Conservation (phyloP, 768 basidiomycete species). For the Mrakia blollopis region DNA sequence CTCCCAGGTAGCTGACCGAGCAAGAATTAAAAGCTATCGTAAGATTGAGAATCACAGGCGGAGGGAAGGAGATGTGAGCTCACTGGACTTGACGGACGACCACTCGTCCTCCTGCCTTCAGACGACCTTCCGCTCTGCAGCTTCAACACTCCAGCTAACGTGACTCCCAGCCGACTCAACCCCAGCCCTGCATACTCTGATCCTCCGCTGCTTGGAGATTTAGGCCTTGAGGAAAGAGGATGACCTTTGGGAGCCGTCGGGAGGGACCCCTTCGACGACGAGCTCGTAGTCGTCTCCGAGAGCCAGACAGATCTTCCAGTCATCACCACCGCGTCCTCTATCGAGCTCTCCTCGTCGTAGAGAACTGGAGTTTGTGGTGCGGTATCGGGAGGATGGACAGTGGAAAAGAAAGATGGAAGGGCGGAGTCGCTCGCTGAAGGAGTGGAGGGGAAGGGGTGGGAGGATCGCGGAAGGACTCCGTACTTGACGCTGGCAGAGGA, state of each 20-base stretch:
- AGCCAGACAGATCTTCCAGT: background rate
- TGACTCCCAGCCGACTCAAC: too few species aligned
- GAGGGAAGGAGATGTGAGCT: background rate
- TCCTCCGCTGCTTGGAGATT: background rate
- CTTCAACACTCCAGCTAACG: too few species aligned
- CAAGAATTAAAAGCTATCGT: background rate
- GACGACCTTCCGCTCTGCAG: background rate
- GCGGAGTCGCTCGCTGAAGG: background rate
- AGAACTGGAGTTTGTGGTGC: background rate
- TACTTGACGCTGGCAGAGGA: background rate
- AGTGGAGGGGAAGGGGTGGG: background rate
- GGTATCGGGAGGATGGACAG: background rate
- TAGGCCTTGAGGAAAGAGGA: background rate
- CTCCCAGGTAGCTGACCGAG: background rate
- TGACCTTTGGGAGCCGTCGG: background rate
- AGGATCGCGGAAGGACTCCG: background rate
- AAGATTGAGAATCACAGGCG: background rate
- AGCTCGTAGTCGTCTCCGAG: background rate
- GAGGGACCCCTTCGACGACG: background rate
- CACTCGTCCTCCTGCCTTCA: background rate
- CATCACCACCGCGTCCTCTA: background rate
- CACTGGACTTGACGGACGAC: background rate
- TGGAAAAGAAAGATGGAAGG: background rate
- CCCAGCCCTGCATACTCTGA: too few species aligned
- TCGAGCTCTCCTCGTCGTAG: background rate